phyloP scores from a whole-genome alignment of 257 asterid species.

The Fraxinus cuspidata region DNA sequence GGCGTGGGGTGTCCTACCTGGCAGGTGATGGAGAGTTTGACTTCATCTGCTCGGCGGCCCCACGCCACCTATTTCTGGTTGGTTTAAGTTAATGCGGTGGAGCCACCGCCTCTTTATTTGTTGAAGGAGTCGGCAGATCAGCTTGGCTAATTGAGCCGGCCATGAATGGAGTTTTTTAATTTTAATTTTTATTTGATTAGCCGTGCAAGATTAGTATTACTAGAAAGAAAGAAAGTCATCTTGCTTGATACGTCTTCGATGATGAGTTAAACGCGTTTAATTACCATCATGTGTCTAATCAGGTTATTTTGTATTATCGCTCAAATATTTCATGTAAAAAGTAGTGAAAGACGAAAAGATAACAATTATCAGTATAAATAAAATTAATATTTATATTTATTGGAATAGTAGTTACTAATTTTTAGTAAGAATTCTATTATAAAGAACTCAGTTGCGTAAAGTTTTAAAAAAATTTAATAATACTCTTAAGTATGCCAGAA shows the following conservation, averaged over 20 bases:
- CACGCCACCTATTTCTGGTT: constrained; percentile 20
- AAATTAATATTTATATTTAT: too few relatives aligned
- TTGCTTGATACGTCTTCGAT: not conserved
- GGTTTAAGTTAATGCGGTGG: constrained; percentile 20
- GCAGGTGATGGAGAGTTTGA: constrained; percentile 27
- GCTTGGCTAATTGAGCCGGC: constrained; percentile 14
- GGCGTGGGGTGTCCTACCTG: constrained; percentile 22
- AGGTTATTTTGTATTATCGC: not conserved
- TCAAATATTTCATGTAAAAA: not conserved
- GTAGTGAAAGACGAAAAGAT: not conserved
- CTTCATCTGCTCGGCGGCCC: constrained; percentile 7
- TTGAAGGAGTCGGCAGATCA: not conserved
- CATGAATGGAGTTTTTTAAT: not conserved
- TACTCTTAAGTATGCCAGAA: too few relatives aligned
- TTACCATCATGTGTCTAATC: not conserved
- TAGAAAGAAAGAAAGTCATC: not conserved
- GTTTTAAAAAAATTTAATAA: too few relatives aligned
- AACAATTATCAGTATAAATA: not conserved
- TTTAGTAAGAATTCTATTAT: too few relatives aligned
- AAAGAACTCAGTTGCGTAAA: too few relatives aligned
- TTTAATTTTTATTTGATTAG: not conserved
- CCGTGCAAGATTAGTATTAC: not conserved
- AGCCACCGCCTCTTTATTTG: constrained; percentile 13
- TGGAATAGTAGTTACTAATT: too few relatives aligned
- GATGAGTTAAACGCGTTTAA: not conserved